Conservation (phyloP, 129 eudicot species). For the Chrysanthemum lavandulifolium region DNA sequence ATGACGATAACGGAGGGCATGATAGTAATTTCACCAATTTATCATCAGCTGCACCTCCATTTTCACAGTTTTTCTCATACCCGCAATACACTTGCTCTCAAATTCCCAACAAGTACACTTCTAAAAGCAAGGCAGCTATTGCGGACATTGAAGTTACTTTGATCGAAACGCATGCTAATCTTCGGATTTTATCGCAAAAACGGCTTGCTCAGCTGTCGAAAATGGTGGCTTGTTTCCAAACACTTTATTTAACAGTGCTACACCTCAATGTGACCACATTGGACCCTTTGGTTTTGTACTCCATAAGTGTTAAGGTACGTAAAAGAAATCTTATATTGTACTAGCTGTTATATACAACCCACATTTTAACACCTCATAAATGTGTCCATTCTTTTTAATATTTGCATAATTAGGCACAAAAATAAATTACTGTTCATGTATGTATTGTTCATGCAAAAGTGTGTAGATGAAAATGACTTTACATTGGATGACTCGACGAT, state of each 20-base stretch:
- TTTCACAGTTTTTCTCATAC: constrained; percentile 62
- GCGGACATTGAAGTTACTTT: constrained; percentile 89
- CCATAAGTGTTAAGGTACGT: constrained; percentile 92
- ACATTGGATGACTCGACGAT: constrained; percentile 56
- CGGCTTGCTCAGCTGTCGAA: constrained; percentile 67
- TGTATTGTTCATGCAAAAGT: constrained; percentile 34
- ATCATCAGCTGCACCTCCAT: constrained; percentile 30
- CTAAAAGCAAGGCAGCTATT: constrained; percentile 57
- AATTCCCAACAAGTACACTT: constrained; percentile 51
- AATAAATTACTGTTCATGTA: constrained; percentile 11
- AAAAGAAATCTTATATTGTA: not conserved
- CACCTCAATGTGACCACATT: constrained; percentile 90
- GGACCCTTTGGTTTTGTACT: constrained; percentile 83
- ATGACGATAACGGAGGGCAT: constrained; percentile 3
- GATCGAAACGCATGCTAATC: constrained; percentile 91
- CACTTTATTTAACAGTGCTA: constrained; percentile 61
- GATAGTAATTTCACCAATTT: constrained; percentile 16
- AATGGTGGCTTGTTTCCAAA: constrained; percentile 76
- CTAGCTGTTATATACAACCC: not conserved
- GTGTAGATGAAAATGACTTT: constrained; percentile 53
- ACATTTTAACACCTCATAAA: constrained; percentile 12
- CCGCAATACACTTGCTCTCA: constrained; percentile 69
- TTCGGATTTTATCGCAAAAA: constrained; percentile 61
- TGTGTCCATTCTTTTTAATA: not conserved
- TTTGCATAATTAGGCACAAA: constrained; percentile 9